Evolutionary conservation across 2,329 filamentous ascomycete species (phyloP), one percentile per base, ranked within the genome.

Genomic region (Cadophora malorum): DNA sequence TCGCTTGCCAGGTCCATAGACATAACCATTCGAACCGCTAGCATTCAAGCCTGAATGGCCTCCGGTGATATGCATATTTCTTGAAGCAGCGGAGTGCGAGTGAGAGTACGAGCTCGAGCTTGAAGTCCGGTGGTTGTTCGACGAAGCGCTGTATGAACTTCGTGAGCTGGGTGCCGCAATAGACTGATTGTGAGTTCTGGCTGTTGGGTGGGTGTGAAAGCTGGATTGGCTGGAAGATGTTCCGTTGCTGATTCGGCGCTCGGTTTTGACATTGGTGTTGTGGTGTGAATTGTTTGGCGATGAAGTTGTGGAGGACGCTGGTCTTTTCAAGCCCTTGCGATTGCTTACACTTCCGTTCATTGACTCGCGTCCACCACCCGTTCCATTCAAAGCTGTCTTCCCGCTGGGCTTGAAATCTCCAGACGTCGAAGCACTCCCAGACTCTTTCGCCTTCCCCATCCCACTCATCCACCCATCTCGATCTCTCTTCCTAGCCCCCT

Each of bases 391-490:
- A 33, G 1, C 23, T 12, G 33, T 23, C 23, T 1, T 49, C 5
- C 3, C 25, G 2, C 50, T 31, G 2, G 21, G 16, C 21, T 38
- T 55, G 1, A 16, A 23, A 6, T 25, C 47, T 3, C 19, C 21
- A n/a, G 5, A 16, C 45, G n/a, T 41, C 0, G n/a, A 38, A 10
- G 33, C 12, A 28, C 23, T 38, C 23, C 19, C 6, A 33, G 16
- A 8, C 31, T 55, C 31, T n/a, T 38, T 50, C n/a, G 31, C 31
- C 6, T 63, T 47, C 8, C 56, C 50, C 33, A 58, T 31, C 21
- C 58, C 31, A 23, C 55, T 49, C 38, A 56, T 47, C 38, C 41
- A 38, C 14, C 49, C 31, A n/a, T 64, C 61, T 28, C 49, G 25
- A n/a, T 64, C 61, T 28, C 49, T 25, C 21, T 55, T 55, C 28